Evolutionary conservation across 2,329 filamentous ascomycete species (phyloP).

Genomic region (Aureobasidium melanogenum): DNA sequence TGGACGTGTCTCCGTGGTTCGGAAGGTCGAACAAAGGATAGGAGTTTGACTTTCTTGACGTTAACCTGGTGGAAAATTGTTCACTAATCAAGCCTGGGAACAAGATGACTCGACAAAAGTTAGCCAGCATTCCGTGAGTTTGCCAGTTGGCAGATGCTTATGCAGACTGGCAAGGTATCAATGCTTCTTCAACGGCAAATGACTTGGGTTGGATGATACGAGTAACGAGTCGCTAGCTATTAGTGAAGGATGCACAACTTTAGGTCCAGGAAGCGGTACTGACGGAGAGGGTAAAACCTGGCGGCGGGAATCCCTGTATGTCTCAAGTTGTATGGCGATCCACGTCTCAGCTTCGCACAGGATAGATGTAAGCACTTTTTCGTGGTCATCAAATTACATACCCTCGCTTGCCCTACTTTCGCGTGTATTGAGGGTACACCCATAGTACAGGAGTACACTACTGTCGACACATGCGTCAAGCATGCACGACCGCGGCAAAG

Average conservation of each 20-base stretch:
- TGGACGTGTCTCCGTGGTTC: not conserved
- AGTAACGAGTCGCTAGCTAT: not conserved
- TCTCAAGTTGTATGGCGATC: not conserved
- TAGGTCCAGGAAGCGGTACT: not conserved
- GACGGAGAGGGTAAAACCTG: slow-evolving; percentile 1
- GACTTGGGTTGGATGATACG: not conserved
- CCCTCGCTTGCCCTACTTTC: not conserved
- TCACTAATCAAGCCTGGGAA: not conserved
- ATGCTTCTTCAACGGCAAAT: not conserved
- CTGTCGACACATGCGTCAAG: not conserved
- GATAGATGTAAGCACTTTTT: not conserved
- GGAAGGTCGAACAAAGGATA: not conserved
- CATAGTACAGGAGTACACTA: not conserved
- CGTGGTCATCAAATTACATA: not conserved
- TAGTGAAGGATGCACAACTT: not conserved
- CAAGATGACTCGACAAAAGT: slow-evolving; percentile 9
- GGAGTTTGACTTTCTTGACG: not conserved
- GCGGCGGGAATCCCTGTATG: slow-evolving; percentile 8
- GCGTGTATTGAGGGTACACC: not conserved
- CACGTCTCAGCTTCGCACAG: slow-evolving; percentile 1
- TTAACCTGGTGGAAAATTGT: slow-evolving; percentile 3
- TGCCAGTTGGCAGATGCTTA: not conserved
- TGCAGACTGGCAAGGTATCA: not conserved
- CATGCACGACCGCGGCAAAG: not conserved
- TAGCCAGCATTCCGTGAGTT: not conserved